These are phyloP conservation scores for Chytriomyces confervae DNA, from an alignment of 192 early-diverging fungal species.

Conservation along the genomic window DNA sequence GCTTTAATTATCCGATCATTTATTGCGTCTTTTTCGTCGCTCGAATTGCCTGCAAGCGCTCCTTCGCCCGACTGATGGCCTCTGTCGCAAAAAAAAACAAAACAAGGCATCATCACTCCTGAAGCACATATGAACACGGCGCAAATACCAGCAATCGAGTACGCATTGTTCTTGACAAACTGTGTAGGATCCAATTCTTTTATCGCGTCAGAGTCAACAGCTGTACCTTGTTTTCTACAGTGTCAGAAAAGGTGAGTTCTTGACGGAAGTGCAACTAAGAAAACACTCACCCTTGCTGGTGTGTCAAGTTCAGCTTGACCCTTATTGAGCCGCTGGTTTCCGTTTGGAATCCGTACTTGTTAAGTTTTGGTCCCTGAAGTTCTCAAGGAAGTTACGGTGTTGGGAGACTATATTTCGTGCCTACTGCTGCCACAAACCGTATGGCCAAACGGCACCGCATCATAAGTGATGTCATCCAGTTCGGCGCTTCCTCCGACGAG, in stretches of 20 bases:
- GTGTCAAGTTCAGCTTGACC: conserved; percentile 40
- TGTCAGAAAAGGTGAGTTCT: background rate
- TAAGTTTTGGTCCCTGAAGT: conserved; percentile 27
- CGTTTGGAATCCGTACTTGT: conserved; percentile 48
- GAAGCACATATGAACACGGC: background rate
- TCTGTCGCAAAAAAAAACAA: conserved; percentile 9
- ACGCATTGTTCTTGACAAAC: conserved; percentile 25
- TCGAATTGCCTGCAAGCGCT: conserved; percentile 14
- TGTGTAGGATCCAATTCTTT: conserved; percentile 14
- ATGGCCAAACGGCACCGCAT: conserved; percentile 28
- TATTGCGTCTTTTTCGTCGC: conserved; percentile 17
- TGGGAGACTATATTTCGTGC: background rate
- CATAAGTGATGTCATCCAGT: conserved; percentile 44
- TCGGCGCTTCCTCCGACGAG: conserved; percentile 49
- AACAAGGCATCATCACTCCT: background rate
- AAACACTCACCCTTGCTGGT: conserved; percentile 44
- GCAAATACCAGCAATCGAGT: conserved; percentile 8
- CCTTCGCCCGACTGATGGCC: conserved; percentile 27
- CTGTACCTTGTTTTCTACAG: background rate
- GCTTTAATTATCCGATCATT: background rate
- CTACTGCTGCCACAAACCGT: background rate
- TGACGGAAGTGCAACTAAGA: background rate
- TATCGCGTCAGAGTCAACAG: conserved; percentile 4
- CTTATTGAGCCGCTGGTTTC: conserved; percentile 47
- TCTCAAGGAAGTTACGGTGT: background rate